A percentile compares a stretch with the other conserved stretches of the same genome.
Conservation (phyloP, 208 protist genomes). For the Trypanosoma conorhini region DNA sequence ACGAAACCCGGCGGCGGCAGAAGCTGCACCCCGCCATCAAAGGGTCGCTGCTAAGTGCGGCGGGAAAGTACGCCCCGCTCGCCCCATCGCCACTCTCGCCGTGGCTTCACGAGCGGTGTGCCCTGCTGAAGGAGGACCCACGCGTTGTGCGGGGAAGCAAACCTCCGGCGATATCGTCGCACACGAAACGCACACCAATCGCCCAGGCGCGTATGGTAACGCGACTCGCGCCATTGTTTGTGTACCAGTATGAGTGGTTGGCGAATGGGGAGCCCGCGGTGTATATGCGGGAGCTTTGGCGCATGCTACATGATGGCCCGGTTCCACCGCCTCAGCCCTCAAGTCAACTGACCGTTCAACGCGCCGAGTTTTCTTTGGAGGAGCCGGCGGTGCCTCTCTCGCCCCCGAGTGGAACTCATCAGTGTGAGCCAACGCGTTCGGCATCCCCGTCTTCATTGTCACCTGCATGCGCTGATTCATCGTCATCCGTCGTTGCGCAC, state of each 20-base stretch:
- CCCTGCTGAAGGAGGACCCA: slow-evolving; percentile 1
- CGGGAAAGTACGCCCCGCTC: slow-evolving; percentile 24
- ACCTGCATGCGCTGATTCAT: background rate
- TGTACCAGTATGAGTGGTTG: slow-evolving; percentile 26
- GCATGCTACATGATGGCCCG: slow-evolving; percentile 3
- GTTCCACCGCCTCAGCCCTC: slow-evolving; percentile 6
- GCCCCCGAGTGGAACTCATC: background rate
- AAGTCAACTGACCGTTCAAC: slow-evolving; percentile 17
- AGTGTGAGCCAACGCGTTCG: no score
- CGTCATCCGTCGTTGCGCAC: no score
- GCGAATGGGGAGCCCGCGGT: background rate
- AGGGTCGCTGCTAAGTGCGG: slow-evolving; percentile 13
- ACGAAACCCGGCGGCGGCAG: slow-evolving; percentile 3
- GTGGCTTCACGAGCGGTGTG: slow-evolving; percentile 5
- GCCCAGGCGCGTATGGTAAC: slow-evolving; percentile 7
- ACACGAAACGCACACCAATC: background rate
- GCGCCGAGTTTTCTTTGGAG: slow-evolving; percentile 3
- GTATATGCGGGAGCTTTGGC: slow-evolving; percentile 24
- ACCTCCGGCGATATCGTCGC: background rate
- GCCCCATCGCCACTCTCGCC: slow-evolving; percentile 14
- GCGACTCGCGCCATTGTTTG: slow-evolving; percentile 8
- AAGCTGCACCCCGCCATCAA: slow-evolving; percentile 12
- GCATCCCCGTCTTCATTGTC: background rate
- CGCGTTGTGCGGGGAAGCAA: background rate
- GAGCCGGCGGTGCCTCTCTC: background rate